These are phyloP conservation scores for Mycena vulgaris DNA, from an alignment of 768 basidiomycete genomes.

Conservation along the genomic window DNA sequence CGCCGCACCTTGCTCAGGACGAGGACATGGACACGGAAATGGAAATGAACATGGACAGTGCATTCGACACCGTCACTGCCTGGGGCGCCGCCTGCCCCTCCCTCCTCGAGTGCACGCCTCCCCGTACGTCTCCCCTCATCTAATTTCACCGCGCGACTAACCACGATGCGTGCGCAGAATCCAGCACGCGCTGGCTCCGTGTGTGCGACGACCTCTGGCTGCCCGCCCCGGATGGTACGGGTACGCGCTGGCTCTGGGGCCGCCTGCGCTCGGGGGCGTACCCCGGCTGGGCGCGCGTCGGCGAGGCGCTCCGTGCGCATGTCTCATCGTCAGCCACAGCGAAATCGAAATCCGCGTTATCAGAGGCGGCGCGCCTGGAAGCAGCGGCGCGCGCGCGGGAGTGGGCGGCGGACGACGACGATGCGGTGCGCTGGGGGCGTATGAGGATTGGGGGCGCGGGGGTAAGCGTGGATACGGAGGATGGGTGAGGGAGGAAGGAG, in stretches of 20 bases:
- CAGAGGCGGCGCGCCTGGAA: too few relatives aligned
- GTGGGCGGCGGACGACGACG: conserved; percentile 24
- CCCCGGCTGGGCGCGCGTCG: conserved; percentile 29
- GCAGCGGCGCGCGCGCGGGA: too few relatives aligned
- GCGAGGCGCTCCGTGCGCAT: conserved; percentile 14
- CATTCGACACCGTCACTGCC: conserved; percentile 53
- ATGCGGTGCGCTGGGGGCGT: too few relatives aligned
- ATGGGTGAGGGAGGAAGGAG: too few relatives aligned
- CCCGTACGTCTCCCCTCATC: conserved; percentile 45
- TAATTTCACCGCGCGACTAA: background rate
- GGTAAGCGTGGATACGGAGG: too few relatives aligned
- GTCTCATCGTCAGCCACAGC: too few relatives aligned
- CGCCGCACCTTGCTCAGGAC: conserved; percentile 30
- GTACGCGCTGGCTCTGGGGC: conserved; percentile 34
- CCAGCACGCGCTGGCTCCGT: conserved; percentile 30
- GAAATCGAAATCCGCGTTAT: too few relatives aligned
- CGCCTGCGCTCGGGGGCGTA: conserved; percentile 16
- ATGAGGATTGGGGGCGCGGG: too few relatives aligned
- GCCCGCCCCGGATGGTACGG: background rate
- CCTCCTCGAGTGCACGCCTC: conserved; percentile 53
- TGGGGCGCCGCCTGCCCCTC: conserved; percentile 56
- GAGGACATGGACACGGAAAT: background rate
- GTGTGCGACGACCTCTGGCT: conserved; percentile 37
- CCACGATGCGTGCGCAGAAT: conserved; percentile 21
- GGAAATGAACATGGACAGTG: conserved; percentile 45